Evolutionary conservation across 108 stramenopile species (phyloP), one percentile per base, ranked within the genome.

Genomic region (Nannochloropsis granulata): DNA sequence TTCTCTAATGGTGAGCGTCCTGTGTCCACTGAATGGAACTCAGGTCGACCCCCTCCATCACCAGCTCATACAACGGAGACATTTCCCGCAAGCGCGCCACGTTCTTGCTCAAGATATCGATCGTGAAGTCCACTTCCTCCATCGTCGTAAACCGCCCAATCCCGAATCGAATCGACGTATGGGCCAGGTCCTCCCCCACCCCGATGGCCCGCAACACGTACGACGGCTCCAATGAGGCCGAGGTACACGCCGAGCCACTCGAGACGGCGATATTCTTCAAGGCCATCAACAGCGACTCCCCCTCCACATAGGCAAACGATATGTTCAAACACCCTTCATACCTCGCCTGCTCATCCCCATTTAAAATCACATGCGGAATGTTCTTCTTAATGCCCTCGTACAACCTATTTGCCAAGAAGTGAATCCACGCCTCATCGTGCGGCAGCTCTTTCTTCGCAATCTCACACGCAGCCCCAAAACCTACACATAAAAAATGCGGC

Each of bases 11-110:
- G 81, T 88, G 88, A 14, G 90, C 88, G 23, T 99, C 99, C 88
- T 99, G 97, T 23, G 93, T 93, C 99, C 99, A 99, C 90, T 99
- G 93, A 88, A 99, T 99, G 43, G 90, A 86, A 86, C 95, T 97
- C 82, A 99, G 91, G 86, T 99, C 99, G 83, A 99, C 94, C 42
- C 99, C 99, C 90, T 99, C 99, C 88, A 98, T 97, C 21, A 98
- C 97, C 96, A 99, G 95, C 90, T 99, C 99, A 97, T 97, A 99
- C 79, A 99, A 92, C 2, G 99, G 99, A 78, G 92, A 93, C 99
- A 98, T 99, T 83, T 98, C 97, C 25, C 97, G 94, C 82, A 98
- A 89, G 43, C 99, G 92, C 13, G 80, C 88, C 12, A 99, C 99
- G 87, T 99, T 97, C 86, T 91, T 87, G 84, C 93, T 91, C 85